phyloP scores from a whole-genome alignment of 1,284 basidiomycete genomes.

The Tilletia horrida region DNA sequence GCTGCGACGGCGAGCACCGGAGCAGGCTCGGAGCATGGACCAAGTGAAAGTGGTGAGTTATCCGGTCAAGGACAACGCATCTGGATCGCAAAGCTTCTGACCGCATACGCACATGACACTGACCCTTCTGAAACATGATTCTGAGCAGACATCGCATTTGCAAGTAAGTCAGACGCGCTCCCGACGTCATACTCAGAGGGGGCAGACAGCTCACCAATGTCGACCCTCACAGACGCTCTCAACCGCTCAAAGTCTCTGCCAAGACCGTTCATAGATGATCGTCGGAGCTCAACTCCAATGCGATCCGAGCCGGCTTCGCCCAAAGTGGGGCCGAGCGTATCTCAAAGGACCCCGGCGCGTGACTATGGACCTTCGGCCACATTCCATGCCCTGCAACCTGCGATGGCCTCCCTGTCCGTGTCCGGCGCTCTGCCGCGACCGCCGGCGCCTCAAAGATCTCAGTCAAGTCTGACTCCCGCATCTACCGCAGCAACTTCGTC shows the following conservation, averaged over 20 bases:
- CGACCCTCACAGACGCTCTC: conserved; percentile 29
- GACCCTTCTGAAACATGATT: too few species aligned
- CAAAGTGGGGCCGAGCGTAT: not conserved
- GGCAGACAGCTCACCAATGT: too few species aligned
- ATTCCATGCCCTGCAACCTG: conserved; percentile 19
- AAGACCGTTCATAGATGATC: conserved; percentile 24
- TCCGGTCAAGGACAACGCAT: too few species aligned
- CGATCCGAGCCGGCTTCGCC: conserved; percentile 23
- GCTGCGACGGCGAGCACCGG: not conserved
- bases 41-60: too few species aligned
- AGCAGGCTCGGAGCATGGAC: too few species aligned
- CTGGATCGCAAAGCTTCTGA: too few species aligned
- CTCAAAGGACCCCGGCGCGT: not conserved
- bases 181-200: too few species aligned
- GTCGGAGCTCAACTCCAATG: conserved; percentile 17
- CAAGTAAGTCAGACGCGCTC: too few species aligned
- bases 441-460: not conserved
- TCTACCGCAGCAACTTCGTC: not conserved
- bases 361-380: conserved; percentile 11
- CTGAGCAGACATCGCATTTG: too few species aligned
- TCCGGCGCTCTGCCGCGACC: not conserved
- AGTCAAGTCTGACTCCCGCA: not conserved
- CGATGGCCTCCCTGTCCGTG: conserved; percentile 5
- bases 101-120: too few species aligned
- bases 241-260: conserved; percentile 43